phyloP scores from a whole-genome alignment of 345 rosid genomes.

The Erodium maritimum region DNA sequence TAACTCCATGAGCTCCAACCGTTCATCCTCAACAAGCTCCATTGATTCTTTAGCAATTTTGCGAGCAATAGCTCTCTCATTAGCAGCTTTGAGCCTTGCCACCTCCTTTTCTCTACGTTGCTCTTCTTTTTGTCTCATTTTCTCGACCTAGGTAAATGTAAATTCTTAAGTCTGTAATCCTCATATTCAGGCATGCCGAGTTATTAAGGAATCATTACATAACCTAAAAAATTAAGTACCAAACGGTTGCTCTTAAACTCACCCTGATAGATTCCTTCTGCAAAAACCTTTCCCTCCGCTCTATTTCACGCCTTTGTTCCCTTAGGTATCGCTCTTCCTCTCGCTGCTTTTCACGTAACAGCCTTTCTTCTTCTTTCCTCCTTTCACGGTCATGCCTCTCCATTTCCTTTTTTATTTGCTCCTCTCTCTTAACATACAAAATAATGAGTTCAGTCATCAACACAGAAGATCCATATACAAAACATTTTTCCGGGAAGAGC shows the following conservation, averaged over 20 bases:
- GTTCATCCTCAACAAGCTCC: conserved; percentile 80
- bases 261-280: conserved; percentile 81
- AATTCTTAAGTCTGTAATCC: not conserved
- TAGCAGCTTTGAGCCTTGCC: conserved; percentile 80
- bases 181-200: not conserved
- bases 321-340: conserved; percentile 74
- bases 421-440: conserved; percentile 47
- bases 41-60: conserved; percentile 76
- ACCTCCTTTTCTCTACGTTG: conserved; percentile 64
- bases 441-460: conserved; percentile 6
- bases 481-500: not conserved
- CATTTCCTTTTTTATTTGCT: conserved; percentile 73
- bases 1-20: conserved; percentile 83
- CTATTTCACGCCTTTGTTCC: conserved; percentile 79
- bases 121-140: conserved; percentile 76
- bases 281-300: conserved; percentile 77
- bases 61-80: conserved; percentile 81
- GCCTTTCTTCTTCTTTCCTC: conserved; percentile 81
- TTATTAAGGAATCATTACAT: not conserved
- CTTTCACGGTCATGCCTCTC: conserved; percentile 90
- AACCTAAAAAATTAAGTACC: not conserved
- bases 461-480: conserved; percentile 6
- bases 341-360: conserved; percentile 79
- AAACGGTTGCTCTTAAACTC: conserved; percentile 5
- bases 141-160: conserved; percentile 48